Evolutionary conservation across 495 filamentous ascomycete genomes (phyloP).

Genomic region (Neurospora sp.): DNA sequence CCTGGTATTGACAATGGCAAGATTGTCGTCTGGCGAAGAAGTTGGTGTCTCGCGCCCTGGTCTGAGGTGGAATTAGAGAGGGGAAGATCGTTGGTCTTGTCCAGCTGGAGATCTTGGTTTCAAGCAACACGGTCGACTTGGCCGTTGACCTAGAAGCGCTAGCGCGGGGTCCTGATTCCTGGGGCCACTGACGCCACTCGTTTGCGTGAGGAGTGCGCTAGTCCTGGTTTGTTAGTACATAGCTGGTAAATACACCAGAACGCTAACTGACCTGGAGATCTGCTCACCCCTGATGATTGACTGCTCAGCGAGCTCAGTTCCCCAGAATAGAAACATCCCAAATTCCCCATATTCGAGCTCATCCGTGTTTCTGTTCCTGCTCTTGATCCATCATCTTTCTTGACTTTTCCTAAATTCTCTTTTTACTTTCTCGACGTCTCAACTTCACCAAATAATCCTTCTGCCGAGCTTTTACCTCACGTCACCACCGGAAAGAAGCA

Average conservation of each 20-base stretch:
- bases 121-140: neutral
- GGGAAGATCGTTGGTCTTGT: neutral
- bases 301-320: neutral
- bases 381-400: neutral
- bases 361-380: neutral
- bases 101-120: neutral
- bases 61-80: neutral
- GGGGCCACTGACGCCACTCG: conserved; percentile 14
- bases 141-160: conserved; percentile 20
- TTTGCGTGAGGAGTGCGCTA: conserved; percentile 1
- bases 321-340: neutral
- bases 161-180: conserved; percentile 17
- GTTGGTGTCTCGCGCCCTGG: neutral
- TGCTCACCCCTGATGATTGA: neutral
- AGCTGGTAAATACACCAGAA: no score
- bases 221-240: conserved; percentile 3
- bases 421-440: neutral
- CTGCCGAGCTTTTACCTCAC: neutral
- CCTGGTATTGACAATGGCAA: neutral
- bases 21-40: neutral
- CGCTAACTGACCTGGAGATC: conserved; percentile 2
- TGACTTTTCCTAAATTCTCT: neutral
- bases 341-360: neutral
- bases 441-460: neutral
- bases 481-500: neutral